Base-by-base conservation (phyloP, 768 basidiomycete genomes). In the Pisolithus orientalis region DNA sequence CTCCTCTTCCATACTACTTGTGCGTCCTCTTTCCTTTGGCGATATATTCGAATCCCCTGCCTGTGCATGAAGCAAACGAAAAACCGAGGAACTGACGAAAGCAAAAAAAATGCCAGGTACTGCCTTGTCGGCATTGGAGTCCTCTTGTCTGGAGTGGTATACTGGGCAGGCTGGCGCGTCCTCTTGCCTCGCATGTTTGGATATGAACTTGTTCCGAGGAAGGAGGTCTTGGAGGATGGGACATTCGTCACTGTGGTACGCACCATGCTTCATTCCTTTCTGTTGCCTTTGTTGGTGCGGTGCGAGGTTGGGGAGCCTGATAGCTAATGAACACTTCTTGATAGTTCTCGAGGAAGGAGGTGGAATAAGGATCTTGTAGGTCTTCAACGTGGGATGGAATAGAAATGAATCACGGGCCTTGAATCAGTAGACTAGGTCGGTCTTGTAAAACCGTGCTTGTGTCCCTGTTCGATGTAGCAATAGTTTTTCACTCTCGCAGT, bases 1-100 rank as follows among this genome's bases (percentile, higher is more conserved):
- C 80, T 10, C 79, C 82, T 10, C 58, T 83, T 34, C 80, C 82
- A 3, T 82, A 83, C 53, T 83, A 82, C 60, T 57, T 81, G 74
- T 76, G 53, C 10, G 57, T 53, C 17, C 10, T 4, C 44, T 9
- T 44, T 44, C 5, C 39, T 21, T 21, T 21, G 21, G 21, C 21
- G 21, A 21, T 21, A 1, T 45, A 5, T 25, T 16, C 2, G 2
- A 39, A 21, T 37, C 42, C 0, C 1, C 16, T 32, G 47, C 9
- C 8, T 7, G 11, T 14, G n/a, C 1, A 2, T 5, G 10, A 17
- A 24, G 27, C 16, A 29, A 47, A 29, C 1, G 5, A 29, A 29
- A 29, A 29, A 7, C 11, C 11, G 9, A 34, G 32, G 4, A 11
- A 34, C 32, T 34, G 32, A 34, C 1, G 32, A 34, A 11, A 13